phyloP scores from a whole-genome alignment of 371 early-diverging fungal species.

The Actinomucor elegans region DNA sequence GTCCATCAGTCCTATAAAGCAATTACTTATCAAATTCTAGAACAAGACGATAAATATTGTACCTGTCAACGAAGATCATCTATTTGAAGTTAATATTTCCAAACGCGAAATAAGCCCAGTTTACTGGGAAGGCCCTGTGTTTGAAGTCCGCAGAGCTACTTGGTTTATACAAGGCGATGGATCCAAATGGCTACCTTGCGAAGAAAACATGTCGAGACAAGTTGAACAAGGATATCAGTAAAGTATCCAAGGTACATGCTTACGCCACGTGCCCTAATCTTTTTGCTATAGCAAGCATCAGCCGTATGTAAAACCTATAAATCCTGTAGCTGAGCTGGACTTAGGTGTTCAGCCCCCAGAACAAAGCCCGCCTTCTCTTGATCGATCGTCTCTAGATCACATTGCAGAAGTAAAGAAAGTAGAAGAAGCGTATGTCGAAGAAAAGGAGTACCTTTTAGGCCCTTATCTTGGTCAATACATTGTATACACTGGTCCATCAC shows the following conservation, averaged over 20 bases:
- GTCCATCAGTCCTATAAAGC: no score
- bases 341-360: no score
- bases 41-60: conserved; percentile 17
- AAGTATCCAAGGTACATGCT: no score
- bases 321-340: no score
- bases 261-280: no score
- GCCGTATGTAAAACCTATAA: conserved; percentile 23
- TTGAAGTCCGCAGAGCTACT: conserved; percentile 77
- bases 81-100: conserved; percentile 77
- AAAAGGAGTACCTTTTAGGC: conserved; percentile 72
- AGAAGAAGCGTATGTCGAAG: conserved; percentile 37
- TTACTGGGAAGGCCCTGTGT: conserved; percentile 84
- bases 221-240: conserved; percentile 82
- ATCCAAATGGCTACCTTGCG: conserved; percentile 74
- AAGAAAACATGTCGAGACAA: conserved; percentile 76
- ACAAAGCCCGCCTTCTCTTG: no score
- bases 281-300: conserved; percentile 32
- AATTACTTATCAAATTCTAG: no score
- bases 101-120: conserved; percentile 72
- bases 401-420: conserved; percentile 36
- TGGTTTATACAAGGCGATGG: conserved; percentile 78
- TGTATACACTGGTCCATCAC: conserved; percentile 59
- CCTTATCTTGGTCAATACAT: conserved; percentile 75
- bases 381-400: no score
- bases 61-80: conserved; percentile 70